Evolutionary conservation across 2,329 filamentous ascomycete genomes (phyloP), one percentile per base, ranked within the genome.

Genomic region (Fusarium sp.): DNA sequence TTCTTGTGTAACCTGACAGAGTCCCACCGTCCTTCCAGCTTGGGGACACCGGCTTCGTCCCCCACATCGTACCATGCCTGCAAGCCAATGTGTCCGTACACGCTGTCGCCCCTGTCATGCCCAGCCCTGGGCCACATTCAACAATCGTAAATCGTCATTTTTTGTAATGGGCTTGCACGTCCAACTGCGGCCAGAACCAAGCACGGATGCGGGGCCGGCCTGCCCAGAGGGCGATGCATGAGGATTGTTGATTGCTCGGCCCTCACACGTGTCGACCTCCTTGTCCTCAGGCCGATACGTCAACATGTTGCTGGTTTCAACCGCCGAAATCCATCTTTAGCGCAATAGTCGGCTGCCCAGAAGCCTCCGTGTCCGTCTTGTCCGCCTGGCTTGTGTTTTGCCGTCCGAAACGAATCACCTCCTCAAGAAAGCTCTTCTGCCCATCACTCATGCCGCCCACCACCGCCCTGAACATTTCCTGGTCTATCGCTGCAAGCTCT

Each of bases 271-370:
- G 34, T 55, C 43, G 36, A 44, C 37, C 57, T 51, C 43, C 13
- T 56, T 47, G 23, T 15, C 15, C 40, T 31, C 43, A 27, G 62
- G 28, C 41, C 67, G 16, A 56, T 41, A 51, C 37, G 36, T 62
- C 40, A 58, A 53, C 11, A 56, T 37, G 34, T 37, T 34, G 31
- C 40, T 65, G 52, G 50, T 59, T 34, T 73, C 74, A 80, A 44
- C 83, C 82, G 6, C 89, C 89, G 86, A 99, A 98, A 80, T 97
- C 87, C 93, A 98, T 97, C 87, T 97, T 96, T 77, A 99, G 81
- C 57, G 94, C 94, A 85, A 99, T 99, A 68, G 86, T 96, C 12
- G 96, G 96, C 80, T 89, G 89, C 30, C 83, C 87, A 62, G 84
- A 82, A 62, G 82, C 84, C 53, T 80, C 81, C 44, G 81, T 76